Evolutionary conservation across 1,284 basidiomycete genomes (phyloP).

Genomic region (Schizophyllum commune): DNA sequence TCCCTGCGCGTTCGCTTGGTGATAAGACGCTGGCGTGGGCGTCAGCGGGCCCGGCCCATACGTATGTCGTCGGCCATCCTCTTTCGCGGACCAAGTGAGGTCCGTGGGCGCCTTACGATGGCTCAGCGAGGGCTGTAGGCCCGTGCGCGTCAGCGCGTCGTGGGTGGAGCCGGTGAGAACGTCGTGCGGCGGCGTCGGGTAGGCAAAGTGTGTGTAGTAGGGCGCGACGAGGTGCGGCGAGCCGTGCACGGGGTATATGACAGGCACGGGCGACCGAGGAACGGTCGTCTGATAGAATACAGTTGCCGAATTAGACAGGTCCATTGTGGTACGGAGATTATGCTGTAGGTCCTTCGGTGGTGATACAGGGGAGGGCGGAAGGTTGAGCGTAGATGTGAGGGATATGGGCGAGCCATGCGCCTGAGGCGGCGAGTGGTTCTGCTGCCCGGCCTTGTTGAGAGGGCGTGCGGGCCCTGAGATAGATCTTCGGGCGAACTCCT

Average conservation of each 20-base stretch:
- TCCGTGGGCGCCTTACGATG: conserved; percentile 16
- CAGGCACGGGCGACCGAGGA: conserved; percentile 27
- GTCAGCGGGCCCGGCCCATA: conserved; percentile 25
- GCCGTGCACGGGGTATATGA: conserved; percentile 29
- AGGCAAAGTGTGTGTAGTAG: background rate
- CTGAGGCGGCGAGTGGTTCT: background rate
- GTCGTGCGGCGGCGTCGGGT: conserved; percentile 16
- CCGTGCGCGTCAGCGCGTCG: conserved; percentile 1
- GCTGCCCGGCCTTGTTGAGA: background rate
- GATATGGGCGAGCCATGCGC: background rate
- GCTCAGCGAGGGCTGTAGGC: background rate
- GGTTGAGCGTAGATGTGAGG: background rate
- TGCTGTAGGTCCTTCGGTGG: background rate
- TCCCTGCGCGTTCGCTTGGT: conserved; percentile 27
- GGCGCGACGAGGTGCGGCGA: conserved; percentile 8
- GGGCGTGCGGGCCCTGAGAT: background rate
- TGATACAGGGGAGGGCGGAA: background rate
- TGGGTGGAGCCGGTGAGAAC: conserved; percentile 5
- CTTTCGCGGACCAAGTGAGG: conserved; percentile 19
- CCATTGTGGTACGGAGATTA: conserved; percentile 21
- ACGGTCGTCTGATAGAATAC: conserved; percentile 51
- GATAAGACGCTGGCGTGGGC: conserved; percentile 29
- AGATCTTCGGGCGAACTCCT: background rate
- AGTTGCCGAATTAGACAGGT: conserved; percentile 39
- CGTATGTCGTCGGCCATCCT: conserved; percentile 16